Evolutionary conservation across 805 yeast genomes (phyloP).

Genomic region (Candida namnaoensis): DNA sequence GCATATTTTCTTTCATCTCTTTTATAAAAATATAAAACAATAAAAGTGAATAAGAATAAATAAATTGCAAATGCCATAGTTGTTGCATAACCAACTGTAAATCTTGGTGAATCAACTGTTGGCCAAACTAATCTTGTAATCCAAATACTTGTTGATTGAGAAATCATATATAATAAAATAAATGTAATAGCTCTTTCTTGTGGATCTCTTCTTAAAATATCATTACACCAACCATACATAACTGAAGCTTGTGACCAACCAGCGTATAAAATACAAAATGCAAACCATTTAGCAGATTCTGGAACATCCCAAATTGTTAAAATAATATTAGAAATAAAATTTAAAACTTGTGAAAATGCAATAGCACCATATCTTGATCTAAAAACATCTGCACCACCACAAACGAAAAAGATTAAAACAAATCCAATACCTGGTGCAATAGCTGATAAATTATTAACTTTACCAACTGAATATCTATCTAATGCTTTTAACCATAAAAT

Average conservation of each 20-base stretch:
- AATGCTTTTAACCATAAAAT: conserved; percentile 41
- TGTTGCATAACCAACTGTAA: conserved; percentile 43
- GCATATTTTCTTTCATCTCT: conserved; percentile 28
- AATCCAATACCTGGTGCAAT: conserved; percentile 47
- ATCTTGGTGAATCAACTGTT: conserved; percentile 51
- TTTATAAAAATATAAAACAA: conserved; percentile 25
- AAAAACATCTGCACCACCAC: conserved; percentile 36
- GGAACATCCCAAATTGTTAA: conserved; percentile 49
- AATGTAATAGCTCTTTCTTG: conserved; percentile 43
- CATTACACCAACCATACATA: conserved; percentile 49
- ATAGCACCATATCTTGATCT: conserved; percentile 49
- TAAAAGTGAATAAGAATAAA: conserved; percentile 4
- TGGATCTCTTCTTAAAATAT: conserved; percentile 45
- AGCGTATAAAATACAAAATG: conserved; percentile 44
- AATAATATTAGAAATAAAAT: conserved; percentile 40
- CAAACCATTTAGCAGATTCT: conserved; percentile 51
- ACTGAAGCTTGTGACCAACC: conserved; percentile 59
- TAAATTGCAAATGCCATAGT: conserved; percentile 20
- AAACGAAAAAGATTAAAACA: conserved; percentile 2
- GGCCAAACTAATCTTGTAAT: conserved; percentile 22
- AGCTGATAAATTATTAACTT: conserved; percentile 39
- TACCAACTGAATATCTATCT: conserved; percentile 27
- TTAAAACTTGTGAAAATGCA: conserved; percentile 40
- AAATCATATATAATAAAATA: conserved; percentile 41
- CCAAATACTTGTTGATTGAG: conserved; percentile 49